Evolutionary conservation across 176 grass and related monocot genomes (phyloP), one percentile per base, ranked within the genome.

Genomic region (Musa itinerans): DNA sequence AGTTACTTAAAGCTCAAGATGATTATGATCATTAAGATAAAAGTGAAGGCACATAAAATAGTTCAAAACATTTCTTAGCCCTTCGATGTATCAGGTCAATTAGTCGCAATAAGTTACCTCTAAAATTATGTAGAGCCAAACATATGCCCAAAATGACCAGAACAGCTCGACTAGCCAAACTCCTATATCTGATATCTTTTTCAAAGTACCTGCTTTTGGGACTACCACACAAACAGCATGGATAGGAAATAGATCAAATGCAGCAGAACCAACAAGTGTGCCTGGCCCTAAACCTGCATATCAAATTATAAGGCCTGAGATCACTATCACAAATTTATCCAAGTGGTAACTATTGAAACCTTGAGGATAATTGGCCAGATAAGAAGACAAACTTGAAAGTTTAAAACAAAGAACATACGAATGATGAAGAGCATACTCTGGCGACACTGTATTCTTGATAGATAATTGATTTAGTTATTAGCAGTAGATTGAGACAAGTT

Each of bases 61-160:
- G 55, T 58, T 58, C 14, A 58, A 58, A 16, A 15, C 17, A 16
- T 58, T 58, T 13, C 55, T 58, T 12, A 58, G 55, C 55, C 55
- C 55, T 58, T 16, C 13, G 6, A 8, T 16, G 55, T 58, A 58
- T 58, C 55, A 58, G 14, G 17, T 58, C 13, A 50, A 59, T 20
- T 2, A 76, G 57, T 73, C 22, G 70, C 52, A 23, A 65, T 65
- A 24, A 52, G n/a, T 82, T 78, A 89, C 93, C 87, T 93, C 87
- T 84, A 97, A 83, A 58, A 97, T 97, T 55, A 97, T 69, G 72
- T 93, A 97, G 1, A 97, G 75, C 90, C 90, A 97, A 71, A 93
- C 59, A 70, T 93, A 97, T 68, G 93, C 87, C 87, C 93, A 97
- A 75, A 97, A 97, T 73, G 93, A 97, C 87, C 93, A 93, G 23